These are phyloP conservation scores for Arachis stenosperma DNA, from an alignment of 306 rosid genomes.

Conservation along the genomic window DNA sequence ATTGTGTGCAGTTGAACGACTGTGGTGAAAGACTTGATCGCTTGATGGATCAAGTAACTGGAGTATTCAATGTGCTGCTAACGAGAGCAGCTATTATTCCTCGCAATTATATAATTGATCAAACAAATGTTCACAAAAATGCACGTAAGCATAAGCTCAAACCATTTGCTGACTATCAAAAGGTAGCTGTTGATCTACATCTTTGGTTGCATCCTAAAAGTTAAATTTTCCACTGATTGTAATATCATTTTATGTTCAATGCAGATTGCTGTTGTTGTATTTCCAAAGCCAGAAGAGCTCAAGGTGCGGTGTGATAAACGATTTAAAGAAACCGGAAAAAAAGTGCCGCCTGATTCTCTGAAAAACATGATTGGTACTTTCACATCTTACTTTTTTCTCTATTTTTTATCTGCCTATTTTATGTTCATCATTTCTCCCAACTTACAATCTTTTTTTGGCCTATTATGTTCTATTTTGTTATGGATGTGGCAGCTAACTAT, in stretches of 20 bases:
- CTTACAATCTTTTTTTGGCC: slow-evolving; percentile 4
- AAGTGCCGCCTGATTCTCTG: slow-evolving; percentile 57
- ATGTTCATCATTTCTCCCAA: slow-evolving; percentile 11
- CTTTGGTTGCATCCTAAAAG: slow-evolving; percentile 21
- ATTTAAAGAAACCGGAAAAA: slow-evolving; percentile 57
- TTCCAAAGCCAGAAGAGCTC: slow-evolving; percentile 58
- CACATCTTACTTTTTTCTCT: background rate
- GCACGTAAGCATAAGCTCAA: slow-evolving; percentile 63
- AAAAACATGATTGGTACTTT: slow-evolving; percentile 60
- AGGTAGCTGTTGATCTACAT: slow-evolving; percentile 42
- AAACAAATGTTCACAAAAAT: slow-evolving; percentile 64
- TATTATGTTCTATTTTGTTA: slow-evolving; percentile 5
- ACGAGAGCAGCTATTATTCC: slow-evolving; percentile 57
- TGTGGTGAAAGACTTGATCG: slow-evolving; percentile 60
- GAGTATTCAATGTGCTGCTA: slow-evolving; percentile 50
- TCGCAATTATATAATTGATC: slow-evolving; percentile 65
- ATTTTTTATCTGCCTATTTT: slow-evolving; percentile 1
- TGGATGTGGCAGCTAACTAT: slow-evolving; percentile 51
- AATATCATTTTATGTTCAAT: slow-evolving; percentile 11
- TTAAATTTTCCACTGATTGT: background rate
- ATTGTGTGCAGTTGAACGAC: slow-evolving; percentile 49
- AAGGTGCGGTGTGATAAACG: slow-evolving; percentile 47
- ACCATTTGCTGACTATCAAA: slow-evolving; percentile 52
- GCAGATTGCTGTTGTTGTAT: slow-evolving; percentile 65
- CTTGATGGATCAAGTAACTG: slow-evolving; percentile 56